Evolutionary conservation across 768 basidiomycete species (phyloP).

Genomic region (Suillus clintonianus): DNA sequence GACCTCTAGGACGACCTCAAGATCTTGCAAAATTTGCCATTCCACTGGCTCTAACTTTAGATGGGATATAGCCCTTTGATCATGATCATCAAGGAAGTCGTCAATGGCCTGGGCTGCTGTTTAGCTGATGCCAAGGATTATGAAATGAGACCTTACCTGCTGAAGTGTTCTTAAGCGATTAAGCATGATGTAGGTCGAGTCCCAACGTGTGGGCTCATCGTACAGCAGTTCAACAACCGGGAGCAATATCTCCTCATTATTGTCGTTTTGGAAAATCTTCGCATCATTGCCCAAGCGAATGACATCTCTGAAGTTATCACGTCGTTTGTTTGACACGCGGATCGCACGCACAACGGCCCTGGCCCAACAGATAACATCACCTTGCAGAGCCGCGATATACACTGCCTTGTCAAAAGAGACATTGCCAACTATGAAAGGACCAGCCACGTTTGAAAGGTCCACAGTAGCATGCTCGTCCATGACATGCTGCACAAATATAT

Average conservation of each 20-base stretch:
- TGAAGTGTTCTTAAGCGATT: constrained; percentile 3
- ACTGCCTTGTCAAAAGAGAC: background rate
- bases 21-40: constrained; percentile 7
- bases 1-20: constrained; percentile 6
- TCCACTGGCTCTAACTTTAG: background rate
- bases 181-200: constrained; percentile 41
- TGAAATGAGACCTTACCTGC: background rate
- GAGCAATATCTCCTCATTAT: background rate
- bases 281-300: background rate
- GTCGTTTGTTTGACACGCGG: background rate
- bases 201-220: constrained; percentile 41
- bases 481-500: background rate
- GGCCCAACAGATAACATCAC: background rate
- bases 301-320: background rate
- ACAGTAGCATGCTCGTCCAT: constrained; percentile 7
- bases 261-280: background rate
- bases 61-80: background rate
- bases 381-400: background rate
- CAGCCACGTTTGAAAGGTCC: background rate
- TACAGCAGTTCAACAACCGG: constrained; percentile 11
- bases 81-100: background rate
- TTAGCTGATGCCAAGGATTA: background rate
- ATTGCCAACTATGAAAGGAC: background rate
- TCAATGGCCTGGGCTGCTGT: background rate
- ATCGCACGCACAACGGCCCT: background rate